Evolutionary conservation across 1,284 basidiomycete species (phyloP).

Genomic region (Vanrija sp.): DNA sequence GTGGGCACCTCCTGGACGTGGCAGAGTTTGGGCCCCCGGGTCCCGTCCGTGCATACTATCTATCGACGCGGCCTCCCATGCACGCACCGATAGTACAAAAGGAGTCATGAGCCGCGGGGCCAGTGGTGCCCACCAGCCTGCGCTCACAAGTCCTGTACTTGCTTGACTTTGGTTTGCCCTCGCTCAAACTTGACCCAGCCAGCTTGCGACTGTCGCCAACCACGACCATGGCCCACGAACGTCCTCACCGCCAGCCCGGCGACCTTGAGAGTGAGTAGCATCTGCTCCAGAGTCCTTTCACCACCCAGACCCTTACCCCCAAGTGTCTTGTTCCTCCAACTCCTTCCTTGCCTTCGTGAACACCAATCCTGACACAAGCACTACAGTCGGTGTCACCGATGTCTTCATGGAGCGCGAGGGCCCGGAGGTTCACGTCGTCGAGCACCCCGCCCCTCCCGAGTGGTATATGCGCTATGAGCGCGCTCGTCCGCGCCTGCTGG

Average conservation of each 20-base stretch:
- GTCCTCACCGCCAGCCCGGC: conserved; percentile 6
- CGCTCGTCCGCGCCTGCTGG: no score
- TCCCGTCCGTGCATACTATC: no score
- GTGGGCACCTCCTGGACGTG: no score
- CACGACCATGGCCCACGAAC: background rate
- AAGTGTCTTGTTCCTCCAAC: background rate
- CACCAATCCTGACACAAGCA: background rate
- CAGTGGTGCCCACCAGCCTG: no score
- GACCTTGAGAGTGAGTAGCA: conserved; percentile 10
- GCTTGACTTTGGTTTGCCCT: no score
- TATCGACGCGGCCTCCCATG: no score
- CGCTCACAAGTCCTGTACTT: no score
- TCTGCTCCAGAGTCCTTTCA: background rate
- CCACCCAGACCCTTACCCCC: background rate
- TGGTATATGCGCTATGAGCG: background rate
- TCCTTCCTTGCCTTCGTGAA: background rate
- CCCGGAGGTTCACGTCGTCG: background rate
- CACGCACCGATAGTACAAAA: no score
- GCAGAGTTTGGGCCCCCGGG: no score
- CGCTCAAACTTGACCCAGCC: no score
- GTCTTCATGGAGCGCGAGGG: conserved; percentile 8
- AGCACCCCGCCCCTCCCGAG: conserved; percentile 1
- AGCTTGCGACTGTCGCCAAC: no score
- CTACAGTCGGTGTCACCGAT: conserved; percentile 12
- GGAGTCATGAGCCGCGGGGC: no score